A percentile compares a stretch with the other conserved stretches of the same genome.
These are phyloP conservation scores for Myriosclerotinia duriaeana DNA, from an alignment of 2,329 filamentous ascomycete species.

Conservation along the genomic window DNA sequence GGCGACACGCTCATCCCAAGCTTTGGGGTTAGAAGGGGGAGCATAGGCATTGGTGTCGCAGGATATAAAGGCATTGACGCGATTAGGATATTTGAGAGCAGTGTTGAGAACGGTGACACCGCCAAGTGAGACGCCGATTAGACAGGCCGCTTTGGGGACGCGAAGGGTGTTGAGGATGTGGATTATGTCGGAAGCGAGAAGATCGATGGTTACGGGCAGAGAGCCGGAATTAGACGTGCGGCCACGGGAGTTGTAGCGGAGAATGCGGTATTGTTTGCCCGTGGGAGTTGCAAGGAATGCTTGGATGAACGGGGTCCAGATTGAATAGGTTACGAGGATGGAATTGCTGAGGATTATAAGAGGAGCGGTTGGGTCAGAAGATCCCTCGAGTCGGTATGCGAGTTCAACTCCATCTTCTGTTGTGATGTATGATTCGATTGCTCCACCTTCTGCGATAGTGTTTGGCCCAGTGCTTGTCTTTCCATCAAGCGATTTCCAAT, in stretches of 20 bases:
- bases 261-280: slow-evolving; percentile 59
- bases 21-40: slow-evolving; percentile 70
- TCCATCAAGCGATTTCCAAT: slow-evolving; percentile 51
- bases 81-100: slow-evolving; percentile 62
- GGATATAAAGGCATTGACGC: slow-evolving; percentile 62
- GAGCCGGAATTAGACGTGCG: slow-evolving; percentile 30
- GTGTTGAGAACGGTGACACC: slow-evolving; percentile 76
- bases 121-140: slow-evolving; percentile 79
- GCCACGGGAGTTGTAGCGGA: slow-evolving; percentile 77
- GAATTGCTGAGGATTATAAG: slow-evolving; percentile 77
- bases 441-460: slow-evolving; percentile 48
- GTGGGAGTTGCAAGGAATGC: slow-evolving; percentile 34
- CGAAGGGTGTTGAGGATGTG: slow-evolving; percentile 67
- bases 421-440: slow-evolving; percentile 66
- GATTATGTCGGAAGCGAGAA: slow-evolving; percentile 67
- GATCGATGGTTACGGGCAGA: slow-evolving; percentile 45
- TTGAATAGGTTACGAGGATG: slow-evolving; percentile 72
- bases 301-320: slow-evolving; percentile 74
- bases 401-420: slow-evolving; percentile 67
- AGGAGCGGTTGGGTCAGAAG: slow-evolving; percentile 62
- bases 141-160: slow-evolving; percentile 61
- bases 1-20: slow-evolving; percentile 75
- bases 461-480: slow-evolving; percentile 39
- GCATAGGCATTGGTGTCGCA: slow-evolving; percentile 78
- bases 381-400: slow-evolving; percentile 75